Conservation (phyloP, 2,329 filamentous ascomycete species). For the Nemania serpens region DNA sequence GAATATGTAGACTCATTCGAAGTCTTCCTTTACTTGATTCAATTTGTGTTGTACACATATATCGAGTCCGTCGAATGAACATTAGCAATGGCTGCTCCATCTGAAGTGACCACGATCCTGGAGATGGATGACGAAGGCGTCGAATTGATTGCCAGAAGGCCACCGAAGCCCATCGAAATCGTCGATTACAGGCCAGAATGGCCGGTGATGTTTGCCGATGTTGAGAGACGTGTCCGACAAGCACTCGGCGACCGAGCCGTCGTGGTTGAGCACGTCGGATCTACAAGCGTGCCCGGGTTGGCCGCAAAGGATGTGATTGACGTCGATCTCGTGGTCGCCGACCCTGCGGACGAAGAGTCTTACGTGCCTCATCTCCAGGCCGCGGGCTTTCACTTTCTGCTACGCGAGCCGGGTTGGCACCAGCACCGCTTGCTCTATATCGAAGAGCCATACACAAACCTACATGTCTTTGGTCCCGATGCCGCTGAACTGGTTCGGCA, state of each 20-base stretch:
- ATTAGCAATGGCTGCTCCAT: slow-evolving; percentile 2
- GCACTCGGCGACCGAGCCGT: slow-evolving; percentile 14
- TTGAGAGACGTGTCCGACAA: slow-evolving; percentile 22
- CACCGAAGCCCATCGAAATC: slow-evolving; percentile 21
- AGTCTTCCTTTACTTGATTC: not conserved
- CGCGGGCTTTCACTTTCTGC: slow-evolving; percentile 21
- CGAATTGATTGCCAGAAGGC: slow-evolving; percentile 10
- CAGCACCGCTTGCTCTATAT: slow-evolving; percentile 26
- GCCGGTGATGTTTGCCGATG: slow-evolving; percentile 19
- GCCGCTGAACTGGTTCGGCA: slow-evolving; percentile 21
- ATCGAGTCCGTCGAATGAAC: not conserved
- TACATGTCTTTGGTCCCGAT: slow-evolving; percentile 23
- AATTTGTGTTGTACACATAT: not conserved
- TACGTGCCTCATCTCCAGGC: slow-evolving; percentile 24
- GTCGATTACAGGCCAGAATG: slow-evolving; percentile 24
- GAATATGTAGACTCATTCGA: not conserved
- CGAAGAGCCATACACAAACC: slow-evolving; percentile 18
- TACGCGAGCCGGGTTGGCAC: slow-evolving; percentile 25
- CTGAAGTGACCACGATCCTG: slow-evolving; percentile 5
- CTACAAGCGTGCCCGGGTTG: slow-evolving; percentile 25
- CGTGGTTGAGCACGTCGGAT: slow-evolving; percentile 24
- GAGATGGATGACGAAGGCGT: slow-evolving; percentile 5
- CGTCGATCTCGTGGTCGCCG: slow-evolving; percentile 23
- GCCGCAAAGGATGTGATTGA: slow-evolving; percentile 27
- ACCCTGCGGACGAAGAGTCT: slow-evolving; percentile 18